Base-by-base conservation (phyloP, 768 basidiomycete species). In the Naganishia friedmannii region DNA sequence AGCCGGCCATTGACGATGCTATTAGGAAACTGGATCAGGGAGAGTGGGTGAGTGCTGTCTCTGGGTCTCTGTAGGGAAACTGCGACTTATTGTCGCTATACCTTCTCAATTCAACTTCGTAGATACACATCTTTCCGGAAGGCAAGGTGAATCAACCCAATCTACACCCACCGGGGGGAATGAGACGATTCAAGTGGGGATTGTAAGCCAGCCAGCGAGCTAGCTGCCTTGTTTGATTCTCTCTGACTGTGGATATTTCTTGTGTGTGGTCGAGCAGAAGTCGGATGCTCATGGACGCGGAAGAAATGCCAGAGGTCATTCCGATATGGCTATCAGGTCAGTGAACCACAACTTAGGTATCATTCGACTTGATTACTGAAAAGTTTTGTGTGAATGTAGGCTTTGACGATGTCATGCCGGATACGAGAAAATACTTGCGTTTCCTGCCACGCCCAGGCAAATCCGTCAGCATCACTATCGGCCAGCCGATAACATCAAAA, bases 171-270 rank as follows among this genome's bases (percentile, higher is more conserved):
- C 70, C 67, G 42, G 72, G 80, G 67, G 74, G 80, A 8, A 80
- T 96, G 65, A 84, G 88, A 8, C 84, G 91, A 56, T 95, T 96
- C 82, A 96, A 94, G 83, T 97, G 94, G 94, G 94, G 94, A 69
- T 83, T 94, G 93, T 94, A 78, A 81, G 93, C 15, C 42, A 5
- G 15, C 42, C 7, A 2, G 42, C 42, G 9, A 10, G 42, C 42
- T 2, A 8, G 15, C 15, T 2, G 15, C 42, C 34, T 10, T 10
- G 7, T 88, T 51, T 7, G n/a, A 23, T 51, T 23, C 48, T 70
- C 34, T 65, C 17, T 45, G 45, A 63, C 31, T 29, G 46, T 31
- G 37, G 19, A 56, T 56, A n/a, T 31, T 21, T 29, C 45, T 57
- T 34, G 2, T 58, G 34, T 23, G 21, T 21, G 4, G 12, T 23